phyloP scores from a whole-genome alignment of 2,329 filamentous ascomycete species.

The Phyllosticta citriasiana region DNA sequence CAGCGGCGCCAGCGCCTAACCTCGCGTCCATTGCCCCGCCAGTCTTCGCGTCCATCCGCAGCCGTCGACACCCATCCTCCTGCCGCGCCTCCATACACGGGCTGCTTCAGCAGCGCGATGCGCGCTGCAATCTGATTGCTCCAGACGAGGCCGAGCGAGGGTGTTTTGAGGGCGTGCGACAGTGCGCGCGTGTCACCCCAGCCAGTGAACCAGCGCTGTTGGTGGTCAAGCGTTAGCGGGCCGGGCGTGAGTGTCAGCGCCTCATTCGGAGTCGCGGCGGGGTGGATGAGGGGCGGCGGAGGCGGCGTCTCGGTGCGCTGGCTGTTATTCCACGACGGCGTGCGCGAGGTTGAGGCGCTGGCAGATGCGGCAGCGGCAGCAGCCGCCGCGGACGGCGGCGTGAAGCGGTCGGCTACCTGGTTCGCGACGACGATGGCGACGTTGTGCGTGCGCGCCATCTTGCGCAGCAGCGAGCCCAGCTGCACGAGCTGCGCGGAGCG shows the following conservation, averaged over 20 bases:
- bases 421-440: conserved; percentile 88
- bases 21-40: conserved; percentile 31
- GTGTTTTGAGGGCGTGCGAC: conserved; percentile 55
- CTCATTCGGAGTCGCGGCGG: background rate
- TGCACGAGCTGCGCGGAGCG: conserved; percentile 68
- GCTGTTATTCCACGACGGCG: conserved; percentile 17
- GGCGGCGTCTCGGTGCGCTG: background rate
- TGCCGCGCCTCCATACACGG: conserved; percentile 33
- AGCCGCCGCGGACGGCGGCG: conserved; percentile 11
- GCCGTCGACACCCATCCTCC: conserved; percentile 28
- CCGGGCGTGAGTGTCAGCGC: conserved; percentile 31
- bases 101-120: conserved; percentile 67
- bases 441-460: conserved; percentile 62
- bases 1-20: conserved; percentile 58
- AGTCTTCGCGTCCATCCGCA: conserved; percentile 25
- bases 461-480: conserved; percentile 64
- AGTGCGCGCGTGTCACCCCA: conserved; percentile 46
- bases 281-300: background rate
- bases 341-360: conserved; percentile 17
- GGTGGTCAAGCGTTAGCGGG: conserved; percentile 69
- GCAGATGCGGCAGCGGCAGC: background rate
- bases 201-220: conserved; percentile 90
- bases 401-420: conserved; percentile 86
- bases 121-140: conserved; percentile 78
- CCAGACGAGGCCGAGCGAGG: conserved; percentile 81